Conservation (phyloP, 164 flowering plant genomes). For the Paratinospora sagittata region DNA sequence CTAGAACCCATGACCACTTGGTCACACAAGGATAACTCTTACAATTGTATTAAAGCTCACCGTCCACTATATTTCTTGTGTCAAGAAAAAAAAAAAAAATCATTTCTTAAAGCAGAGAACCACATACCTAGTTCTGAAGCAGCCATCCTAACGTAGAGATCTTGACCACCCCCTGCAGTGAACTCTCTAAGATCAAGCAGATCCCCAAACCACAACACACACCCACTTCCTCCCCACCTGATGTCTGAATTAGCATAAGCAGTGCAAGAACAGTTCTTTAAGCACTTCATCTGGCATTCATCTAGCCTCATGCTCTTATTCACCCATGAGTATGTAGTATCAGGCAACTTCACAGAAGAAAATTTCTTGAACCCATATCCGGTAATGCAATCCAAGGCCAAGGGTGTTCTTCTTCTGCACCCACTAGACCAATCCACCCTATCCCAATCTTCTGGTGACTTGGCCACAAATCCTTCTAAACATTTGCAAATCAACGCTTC, state of each 20-base stretch:
- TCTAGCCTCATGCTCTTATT: no score
- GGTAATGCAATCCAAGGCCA: slow-evolving; percentile 14
- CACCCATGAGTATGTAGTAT: no score
- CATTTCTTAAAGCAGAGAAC: no score
- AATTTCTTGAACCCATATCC: slow-evolving; percentile 18
- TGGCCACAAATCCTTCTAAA: no score
- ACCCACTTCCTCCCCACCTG: slow-evolving; percentile 19
- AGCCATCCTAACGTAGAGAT: slow-evolving; percentile 21
- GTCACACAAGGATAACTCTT: no score
- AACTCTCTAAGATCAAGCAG: slow-evolving; percentile 22
- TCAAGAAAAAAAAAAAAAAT: neutral
- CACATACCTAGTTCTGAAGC: slow-evolving; percentile 13
- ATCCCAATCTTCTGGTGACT: no score
- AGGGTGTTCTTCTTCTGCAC: slow-evolving; percentile 21
- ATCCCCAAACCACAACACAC: slow-evolving; percentile 29
- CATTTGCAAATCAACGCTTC: no score
- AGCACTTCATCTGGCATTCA: slow-evolving; percentile 23
- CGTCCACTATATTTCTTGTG: no score
- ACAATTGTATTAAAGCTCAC: no score
- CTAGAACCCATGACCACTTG: no score
- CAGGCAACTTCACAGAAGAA: no score
- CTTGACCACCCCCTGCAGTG: slow-evolving; percentile 15
- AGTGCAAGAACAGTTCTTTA: slow-evolving; percentile 30
- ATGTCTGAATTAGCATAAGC: slow-evolving; percentile 28
- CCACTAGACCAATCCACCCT: no score